Evolutionary conservation across 192 early-diverging fungal species (phyloP), one percentile per base, ranked within the genome.

Genomic region (Linnemannia schmuckeri): DNA sequence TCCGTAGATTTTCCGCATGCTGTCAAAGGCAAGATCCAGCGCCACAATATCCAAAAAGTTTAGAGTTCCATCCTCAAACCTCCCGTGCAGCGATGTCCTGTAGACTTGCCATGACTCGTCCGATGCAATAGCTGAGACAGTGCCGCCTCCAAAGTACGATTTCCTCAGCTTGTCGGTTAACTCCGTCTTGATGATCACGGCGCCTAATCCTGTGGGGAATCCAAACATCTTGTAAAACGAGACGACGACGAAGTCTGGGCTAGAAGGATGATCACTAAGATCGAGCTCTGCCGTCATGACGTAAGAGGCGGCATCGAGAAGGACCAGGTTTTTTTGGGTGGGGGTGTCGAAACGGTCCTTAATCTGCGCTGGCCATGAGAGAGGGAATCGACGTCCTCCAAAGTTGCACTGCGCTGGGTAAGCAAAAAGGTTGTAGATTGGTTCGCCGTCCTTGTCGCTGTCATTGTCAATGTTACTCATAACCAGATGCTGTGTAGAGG

Each of bases 141-240:
- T 96, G 6, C 97, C 97, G 22, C 97, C 97, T 7, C 96, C 96
- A 91, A 95, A 96, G 78, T 95, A 96, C 4, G 82, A 38, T 80
- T 94, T 96, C 37, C 81, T 70, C 40, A 94, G 49, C 35, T 88
- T 76, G 33, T 82, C 74, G 3, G 80, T 79, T 44, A 92, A 76
- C 72, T 91, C 89, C 8, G 92, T 91, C 70, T 92, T 89, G 40
- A 97, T 82, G 18, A 97, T 85, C 54, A 97, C 90, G 6, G 91
- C 95, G 42, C 96, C 97, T 8, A 97, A 78, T 4, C 96, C 96
- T 30, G 96, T 96, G 10, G 97, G 97, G 66, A 93, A 94, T 15
- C 97, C 97, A 89, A 97, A 97, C 55, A 97, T 91, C 81, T 97
- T 97, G 92, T 97, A 97, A 87, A 97, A 96, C 9, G 95, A 96